These are phyloP conservation scores for Auricularia heimuer DNA, from an alignment of 768 basidiomycete species.

Conservation along the genomic window DNA sequence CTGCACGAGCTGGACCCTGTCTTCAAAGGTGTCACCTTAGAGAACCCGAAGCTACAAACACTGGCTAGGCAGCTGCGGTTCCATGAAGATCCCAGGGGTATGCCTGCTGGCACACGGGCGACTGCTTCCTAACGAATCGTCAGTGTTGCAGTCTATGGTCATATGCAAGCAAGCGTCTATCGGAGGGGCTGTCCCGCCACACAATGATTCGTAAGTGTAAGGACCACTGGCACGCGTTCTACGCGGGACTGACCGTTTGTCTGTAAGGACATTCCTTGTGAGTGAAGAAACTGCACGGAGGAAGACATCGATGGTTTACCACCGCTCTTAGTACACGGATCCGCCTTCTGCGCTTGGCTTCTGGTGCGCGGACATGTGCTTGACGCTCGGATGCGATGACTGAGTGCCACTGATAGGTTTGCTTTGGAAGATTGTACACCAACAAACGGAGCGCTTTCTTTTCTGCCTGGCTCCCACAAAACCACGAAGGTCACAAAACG, in stretches of 20 bases:
- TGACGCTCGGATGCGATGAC: not conserved
- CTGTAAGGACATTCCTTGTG: conserved; percentile 61
- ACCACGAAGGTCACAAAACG: conserved; percentile 66
- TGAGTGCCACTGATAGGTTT: not conserved
- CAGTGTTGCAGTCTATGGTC: conserved; percentile 87
- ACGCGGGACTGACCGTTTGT: conserved; percentile 2
- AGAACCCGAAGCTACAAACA: conserved; percentile 59
- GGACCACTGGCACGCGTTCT: not conserved
- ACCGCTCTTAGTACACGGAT: conserved; percentile 60
- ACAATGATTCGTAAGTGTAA: conserved; percentile 80
- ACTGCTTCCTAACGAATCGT: not conserved
- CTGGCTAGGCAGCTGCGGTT: conserved; percentile 72
- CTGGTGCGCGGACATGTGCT: conserved; percentile 63
- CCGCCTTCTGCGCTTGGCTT: conserved; percentile 90
- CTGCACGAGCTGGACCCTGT: conserved; percentile 78
- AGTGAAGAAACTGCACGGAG: conserved; percentile 12
- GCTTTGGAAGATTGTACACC: conserved; percentile 53
- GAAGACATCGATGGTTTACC: conserved; percentile 3
- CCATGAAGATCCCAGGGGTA: conserved; percentile 75
- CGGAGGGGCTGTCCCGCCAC: conserved; percentile 84
- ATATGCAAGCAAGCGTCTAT: conserved; percentile 93
- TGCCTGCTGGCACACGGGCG: not conserved
- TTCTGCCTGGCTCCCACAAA: conserved; percentile 85
- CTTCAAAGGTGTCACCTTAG: conserved; percentile 70
- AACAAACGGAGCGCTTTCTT: conserved; percentile 76